Evolutionary conservation across 805 yeast species (phyloP).

Genomic region (Suhomyces vadensis): DNA sequence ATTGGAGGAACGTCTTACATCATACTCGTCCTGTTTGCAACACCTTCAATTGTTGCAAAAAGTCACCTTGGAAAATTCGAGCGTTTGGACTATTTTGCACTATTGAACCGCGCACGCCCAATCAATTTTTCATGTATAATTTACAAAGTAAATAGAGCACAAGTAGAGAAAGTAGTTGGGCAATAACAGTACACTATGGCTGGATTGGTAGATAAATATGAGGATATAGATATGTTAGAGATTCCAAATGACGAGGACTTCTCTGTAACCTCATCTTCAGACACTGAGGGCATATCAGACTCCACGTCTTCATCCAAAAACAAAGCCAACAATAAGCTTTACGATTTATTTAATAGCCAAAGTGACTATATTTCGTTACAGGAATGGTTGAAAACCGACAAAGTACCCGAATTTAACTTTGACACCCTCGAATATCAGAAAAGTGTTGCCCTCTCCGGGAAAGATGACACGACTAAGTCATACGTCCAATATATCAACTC

Average conservation of each 20-base stretch:
- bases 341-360: slow-evolving; percentile 12
- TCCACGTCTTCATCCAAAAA: slow-evolving; percentile 8
- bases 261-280: slow-evolving; percentile 17
- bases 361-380: slow-evolving; percentile 42
- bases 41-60: slow-evolving; percentile 1
- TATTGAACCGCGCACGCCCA: slow-evolving; percentile 5
- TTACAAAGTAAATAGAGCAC: too few relatives aligned
- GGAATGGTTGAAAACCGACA: slow-evolving; percentile 45
- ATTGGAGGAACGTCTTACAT: neutral
- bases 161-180: neutral
- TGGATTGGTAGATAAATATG: slow-evolving; percentile 14
- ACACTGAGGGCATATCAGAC: slow-evolving; percentile 20
- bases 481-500: slow-evolving; percentile 50
- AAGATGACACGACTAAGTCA: slow-evolving; percentile 38
- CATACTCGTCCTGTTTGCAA: neutral
- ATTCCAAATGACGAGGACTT: slow-evolving; percentile 35
- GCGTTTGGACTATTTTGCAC: neutral
- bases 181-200: neutral
- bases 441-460: slow-evolving; percentile 32
- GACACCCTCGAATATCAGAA: slow-evolving; percentile 41
- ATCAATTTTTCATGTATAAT: neutral
- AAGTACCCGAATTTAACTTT: slow-evolving; percentile 40
- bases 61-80: neutral
- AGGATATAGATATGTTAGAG: slow-evolving; percentile 47
- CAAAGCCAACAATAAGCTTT: neutral